Evolutionary conservation across 1,284 basidiomycete species (phyloP).

Genomic region (Moesziomyces sp.): DNA sequence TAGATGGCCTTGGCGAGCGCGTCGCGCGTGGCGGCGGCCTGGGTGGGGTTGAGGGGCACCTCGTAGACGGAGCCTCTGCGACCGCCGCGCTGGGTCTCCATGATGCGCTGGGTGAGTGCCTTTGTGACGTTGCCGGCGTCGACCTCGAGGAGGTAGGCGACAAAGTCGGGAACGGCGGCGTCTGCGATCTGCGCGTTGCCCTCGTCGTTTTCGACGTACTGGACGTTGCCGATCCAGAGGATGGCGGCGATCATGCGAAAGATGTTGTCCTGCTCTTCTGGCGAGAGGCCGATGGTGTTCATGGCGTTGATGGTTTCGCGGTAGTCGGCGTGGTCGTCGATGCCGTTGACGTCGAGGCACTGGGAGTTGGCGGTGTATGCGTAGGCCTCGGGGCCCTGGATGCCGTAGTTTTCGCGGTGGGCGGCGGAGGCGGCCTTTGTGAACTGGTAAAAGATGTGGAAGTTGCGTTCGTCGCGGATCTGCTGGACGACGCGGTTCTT

Average conservation of each 20-base stretch:
- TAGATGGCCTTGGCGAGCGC: conserved; percentile 96
- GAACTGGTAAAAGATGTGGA: conserved; percentile 99
- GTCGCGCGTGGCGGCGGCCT: conserved; percentile 88
- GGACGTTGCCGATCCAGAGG: conserved; percentile 90
- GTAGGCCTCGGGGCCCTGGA: conserved; percentile 97
- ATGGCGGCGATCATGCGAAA: conserved; percentile 91
- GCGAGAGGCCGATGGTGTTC: conserved; percentile 86
- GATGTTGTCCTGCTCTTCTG: conserved; percentile 89
- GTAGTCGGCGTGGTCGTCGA: conserved; percentile 90
- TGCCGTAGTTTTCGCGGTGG: conserved; percentile 90
- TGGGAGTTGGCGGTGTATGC: conserved; percentile 90
- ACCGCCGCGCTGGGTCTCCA: conserved; percentile 85
- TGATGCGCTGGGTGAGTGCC: conserved; percentile 82
- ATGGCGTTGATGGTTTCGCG: conserved; percentile 92
- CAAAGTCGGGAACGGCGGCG: conserved; percentile 90
- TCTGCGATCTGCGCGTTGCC: conserved; percentile 87
- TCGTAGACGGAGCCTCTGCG: conserved; percentile 94
- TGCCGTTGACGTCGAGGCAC: conserved; percentile 89
- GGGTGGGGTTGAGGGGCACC: conserved; percentile 92
- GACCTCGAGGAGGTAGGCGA: conserved; percentile 92
- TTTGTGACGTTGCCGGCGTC: conserved; percentile 84
- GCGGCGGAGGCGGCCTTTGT: conserved; percentile 91
- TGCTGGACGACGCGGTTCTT: conserved; percentile 96
- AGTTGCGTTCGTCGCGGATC: conserved; percentile 94
- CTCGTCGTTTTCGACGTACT: conserved; percentile 84